Evolutionary conservation across 2,329 filamentous ascomycete species (phyloP), one percentile per base, ranked within the genome.

Genomic region (Sporothrix brasiliensis): DNA sequence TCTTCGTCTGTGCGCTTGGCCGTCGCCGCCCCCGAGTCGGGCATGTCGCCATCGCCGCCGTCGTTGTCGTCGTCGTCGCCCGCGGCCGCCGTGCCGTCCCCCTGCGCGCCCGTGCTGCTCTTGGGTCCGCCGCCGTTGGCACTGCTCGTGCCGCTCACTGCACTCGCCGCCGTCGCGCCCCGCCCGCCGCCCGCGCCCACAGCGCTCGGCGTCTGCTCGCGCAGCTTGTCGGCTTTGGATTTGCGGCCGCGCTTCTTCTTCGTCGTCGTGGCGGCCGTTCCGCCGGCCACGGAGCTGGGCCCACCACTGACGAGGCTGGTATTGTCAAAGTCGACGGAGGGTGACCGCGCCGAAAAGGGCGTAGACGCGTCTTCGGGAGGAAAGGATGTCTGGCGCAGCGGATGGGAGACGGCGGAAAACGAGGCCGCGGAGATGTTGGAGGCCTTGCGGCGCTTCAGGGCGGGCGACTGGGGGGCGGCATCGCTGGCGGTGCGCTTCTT

Each of bases 321-420:
- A 10, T 81, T 84, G 71, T 91, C 89, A 60, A 88, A 83, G 70
- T 91, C 89, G 67, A 89, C 82, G 1, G 88, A 91, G 0, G 90
- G 90, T 0, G 89, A 92, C 19, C 90, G 86, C 21, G 83, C 83
- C 73, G 80, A 83, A 53, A 85, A 85, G 0, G 87, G 84, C 2
- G 86, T 88, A 27, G 83, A 79, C 47, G 79, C 80, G 69, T 87
- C 82, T 71, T 88, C 89, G 34, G 91, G 91, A 0, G 91, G 91
- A 77, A 93, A 95, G 0, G 91, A 93, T 4, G 92, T 94, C 76
- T 93, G 91, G 52, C 92, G 91, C 1, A 95, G 86, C 1, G 90
- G 91, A 74, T 92, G 91, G 0, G 86, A 83, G 47, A 39, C 47
- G 1, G 87, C 86, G 75, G 61, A 70, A 16, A 77, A 76, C 9